Evolutionary conservation across 192 early-diverging fungal species (phyloP).

Genomic region (Gonapodya sp.): DNA sequence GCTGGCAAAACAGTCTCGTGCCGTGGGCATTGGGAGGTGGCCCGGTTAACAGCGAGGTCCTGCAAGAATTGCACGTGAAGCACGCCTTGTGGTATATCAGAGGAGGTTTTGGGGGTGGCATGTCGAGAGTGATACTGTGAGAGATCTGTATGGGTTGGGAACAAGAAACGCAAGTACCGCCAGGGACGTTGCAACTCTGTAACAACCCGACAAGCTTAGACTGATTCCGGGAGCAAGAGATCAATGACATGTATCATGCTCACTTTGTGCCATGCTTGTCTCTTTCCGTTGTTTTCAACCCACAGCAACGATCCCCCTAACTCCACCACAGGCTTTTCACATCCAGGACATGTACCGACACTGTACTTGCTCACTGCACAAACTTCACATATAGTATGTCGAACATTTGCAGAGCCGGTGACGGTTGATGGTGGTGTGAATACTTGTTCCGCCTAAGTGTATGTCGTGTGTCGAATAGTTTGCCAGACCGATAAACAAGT

Average conservation of each 20-base stretch:
- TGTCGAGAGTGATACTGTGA: background rate
- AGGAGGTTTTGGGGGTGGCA: background rate
- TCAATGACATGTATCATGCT: background rate
- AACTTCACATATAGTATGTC: background rate
- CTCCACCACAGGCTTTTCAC: background rate
- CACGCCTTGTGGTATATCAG: background rate
- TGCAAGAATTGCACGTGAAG: background rate
- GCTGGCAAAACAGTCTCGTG: background rate
- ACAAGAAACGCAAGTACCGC: background rate
- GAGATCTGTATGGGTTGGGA: background rate
- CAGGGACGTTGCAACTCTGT: background rate
- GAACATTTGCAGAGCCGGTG: background rate
- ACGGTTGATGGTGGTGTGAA: background rate
- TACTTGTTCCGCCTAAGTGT: background rate
- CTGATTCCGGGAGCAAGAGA: background rate
- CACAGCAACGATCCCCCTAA: background rate
- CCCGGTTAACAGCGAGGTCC: background rate
- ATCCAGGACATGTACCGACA: background rate
- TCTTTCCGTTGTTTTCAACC: background rate
- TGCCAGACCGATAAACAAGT: too few species aligned
- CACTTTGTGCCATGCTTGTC: background rate
- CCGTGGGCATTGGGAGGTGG: background rate
- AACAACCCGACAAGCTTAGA: background rate
- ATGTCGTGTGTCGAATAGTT: too few species aligned
- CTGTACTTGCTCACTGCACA: background rate